These are phyloP conservation scores for Balansia obtecta DNA, from an alignment of 2,329 filamentous ascomycete species.

Conservation along the genomic window DNA sequence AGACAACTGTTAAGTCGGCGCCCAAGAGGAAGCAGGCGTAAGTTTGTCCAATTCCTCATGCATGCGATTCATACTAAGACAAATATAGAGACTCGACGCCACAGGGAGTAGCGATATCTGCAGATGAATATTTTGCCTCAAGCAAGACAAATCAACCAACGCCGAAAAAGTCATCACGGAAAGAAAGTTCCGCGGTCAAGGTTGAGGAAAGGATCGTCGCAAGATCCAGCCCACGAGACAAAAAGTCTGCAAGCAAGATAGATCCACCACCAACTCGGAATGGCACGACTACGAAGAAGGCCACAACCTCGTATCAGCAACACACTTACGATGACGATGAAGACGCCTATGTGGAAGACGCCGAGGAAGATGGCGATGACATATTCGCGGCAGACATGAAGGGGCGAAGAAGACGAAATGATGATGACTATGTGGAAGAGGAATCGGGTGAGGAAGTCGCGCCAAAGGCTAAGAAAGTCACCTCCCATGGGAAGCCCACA, in stretches of 20 bases:
- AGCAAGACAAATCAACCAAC: slow-evolving; percentile 28
- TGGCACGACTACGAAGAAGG: slow-evolving; percentile 22
- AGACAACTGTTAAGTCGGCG: slow-evolving; percentile 34
- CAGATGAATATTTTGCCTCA: slow-evolving; percentile 45
- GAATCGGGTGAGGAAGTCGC: slow-evolving; percentile 59
- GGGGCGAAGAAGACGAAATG: slow-evolving; percentile 51
- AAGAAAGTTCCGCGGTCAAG: slow-evolving; percentile 24
- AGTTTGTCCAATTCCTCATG: slow-evolving; percentile 10
- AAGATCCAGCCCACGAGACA: slow-evolving; percentile 40
- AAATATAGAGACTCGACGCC: slow-evolving; percentile 25
- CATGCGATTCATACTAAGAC: neutral
- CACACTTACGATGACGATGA: slow-evolving; percentile 34
- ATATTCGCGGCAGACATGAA: slow-evolving; percentile 68
- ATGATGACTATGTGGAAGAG: slow-evolving; percentile 64
- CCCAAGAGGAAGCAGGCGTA: slow-evolving; percentile 44
- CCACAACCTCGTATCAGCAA: slow-evolving; percentile 28
- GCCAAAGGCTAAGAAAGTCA: slow-evolving; percentile 47
- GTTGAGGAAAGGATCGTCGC: slow-evolving; percentile 30
- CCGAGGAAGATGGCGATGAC: slow-evolving; percentile 61
- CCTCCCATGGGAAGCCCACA: slow-evolving; percentile 26
- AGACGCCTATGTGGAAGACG: slow-evolving; percentile 50
- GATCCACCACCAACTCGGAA: slow-evolving; percentile 18
- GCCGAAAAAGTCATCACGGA: slow-evolving; percentile 24
- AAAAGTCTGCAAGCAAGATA: slow-evolving; percentile 22
- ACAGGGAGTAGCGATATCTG: slow-evolving; percentile 38